These are phyloP conservation scores for Puccinellia tenuiflora DNA, from an alignment of 176 grass and related monocot genomes.

Conservation along the genomic window DNA sequence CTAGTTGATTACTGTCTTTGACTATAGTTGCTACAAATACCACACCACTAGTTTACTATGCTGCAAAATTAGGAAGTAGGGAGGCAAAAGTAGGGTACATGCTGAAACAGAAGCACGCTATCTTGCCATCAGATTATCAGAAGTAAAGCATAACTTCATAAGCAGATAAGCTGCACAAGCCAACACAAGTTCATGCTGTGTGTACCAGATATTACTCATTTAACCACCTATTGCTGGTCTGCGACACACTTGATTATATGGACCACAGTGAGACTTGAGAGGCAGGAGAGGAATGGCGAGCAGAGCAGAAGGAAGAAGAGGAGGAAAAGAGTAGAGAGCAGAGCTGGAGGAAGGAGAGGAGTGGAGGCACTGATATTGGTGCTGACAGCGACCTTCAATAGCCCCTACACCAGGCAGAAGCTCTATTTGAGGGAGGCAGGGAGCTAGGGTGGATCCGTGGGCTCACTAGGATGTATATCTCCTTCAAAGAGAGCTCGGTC, in stretches of 20 bases:
- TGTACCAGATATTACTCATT: neutral
- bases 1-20: neutral
- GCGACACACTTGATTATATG: neutral
- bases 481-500: neutral
- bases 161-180: neutral
- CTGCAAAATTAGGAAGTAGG: neutral
- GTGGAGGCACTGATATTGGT: neutral
- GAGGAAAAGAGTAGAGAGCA: neutral
- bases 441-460: too few species aligned
- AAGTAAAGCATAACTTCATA: neutral
- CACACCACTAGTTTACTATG: neutral
- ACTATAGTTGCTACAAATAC: neutral
- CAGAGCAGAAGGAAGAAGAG: neutral
- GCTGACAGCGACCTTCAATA: neutral
- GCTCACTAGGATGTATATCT: too few species aligned
- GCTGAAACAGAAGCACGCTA: neutral
- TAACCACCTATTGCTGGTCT: neutral
- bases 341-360: neutral
- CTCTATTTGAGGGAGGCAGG: too few species aligned
- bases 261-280: neutral
- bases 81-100: neutral
- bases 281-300: neutral
- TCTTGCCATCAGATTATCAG: neutral
- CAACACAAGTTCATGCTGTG: neutral
- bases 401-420: too few species aligned